Base-by-base conservation (phyloP, 2,329 filamentous ascomycete species). In the Pseudogymnoascus sp. region DNA sequence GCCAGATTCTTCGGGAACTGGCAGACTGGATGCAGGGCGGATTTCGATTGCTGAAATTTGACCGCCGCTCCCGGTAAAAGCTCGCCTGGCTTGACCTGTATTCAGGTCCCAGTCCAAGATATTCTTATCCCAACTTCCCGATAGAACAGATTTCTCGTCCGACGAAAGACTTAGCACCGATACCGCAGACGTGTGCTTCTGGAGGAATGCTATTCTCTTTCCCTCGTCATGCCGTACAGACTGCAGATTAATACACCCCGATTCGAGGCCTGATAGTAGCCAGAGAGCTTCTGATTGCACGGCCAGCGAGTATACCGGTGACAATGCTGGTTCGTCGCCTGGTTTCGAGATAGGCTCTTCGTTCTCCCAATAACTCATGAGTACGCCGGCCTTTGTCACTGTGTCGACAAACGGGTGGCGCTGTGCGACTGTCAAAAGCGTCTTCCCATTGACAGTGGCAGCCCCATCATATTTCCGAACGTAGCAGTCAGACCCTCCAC, bases 341-440 rank as follows among this genome's bases (percentile, higher is more conserved):
- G 65, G 63, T n/a, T 40, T 66, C 16, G 71, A 72, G 2, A 76
- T 67, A 1, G 86, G 84, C 72, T 99, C 93, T 73, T 97, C 93
- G 70, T 97, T 99, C 75, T 97, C 95, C 95, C 95, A 99, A 75
- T 99, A 99, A 60, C 90, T 96, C 83, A 97, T 88, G 59, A 97
- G 78, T 5, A 96, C 90, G 1, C 93, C 95, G 1, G 93, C 93
- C 75, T 99, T 99, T 62, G 91, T 91, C 45, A 99, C 95, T 69
- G 91, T 96, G 73, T 99, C 95, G 41, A 99, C 95, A 70, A 97
- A 99, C 0, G 95, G 95, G 73, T 99, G 95, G 59, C 90, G 83
- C 77, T 99, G 95, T 33, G 95, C 95, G 5, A 99, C 95, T 0
- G 95, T 99, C 69, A 99, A 79, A 65, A 93, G 87, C 35, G 95